Percentiles rank a stretch among this genome's conserved stretches.
phyloP scores from a whole-genome alignment of 192 early-diverging fungal species.

The Anaeromyces robustus region DNA sequence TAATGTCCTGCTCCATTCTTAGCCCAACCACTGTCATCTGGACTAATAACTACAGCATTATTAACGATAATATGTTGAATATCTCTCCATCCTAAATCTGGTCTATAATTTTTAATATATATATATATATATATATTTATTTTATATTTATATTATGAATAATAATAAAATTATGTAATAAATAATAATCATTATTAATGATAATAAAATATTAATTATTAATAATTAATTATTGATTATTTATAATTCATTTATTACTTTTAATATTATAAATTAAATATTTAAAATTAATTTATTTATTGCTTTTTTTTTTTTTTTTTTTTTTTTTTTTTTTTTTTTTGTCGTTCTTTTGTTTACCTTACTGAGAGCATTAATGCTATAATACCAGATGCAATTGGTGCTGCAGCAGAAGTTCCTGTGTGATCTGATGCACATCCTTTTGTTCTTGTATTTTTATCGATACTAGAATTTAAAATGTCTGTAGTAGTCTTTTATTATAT shows the following conservation, averaged over 20 bases:
- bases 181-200: too few species aligned
- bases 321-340: too few species aligned
- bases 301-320: too few species aligned
- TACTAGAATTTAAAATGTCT: not conserved
- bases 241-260: too few species aligned
- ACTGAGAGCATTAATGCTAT: slow-evolving; percentile 64
- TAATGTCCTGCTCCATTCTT: slow-evolving; percentile 45
- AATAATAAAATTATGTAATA: too few species aligned
- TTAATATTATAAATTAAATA: too few species aligned
- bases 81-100: slow-evolving; percentile 93
- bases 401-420: slow-evolving; percentile 90
- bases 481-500: not conserved
- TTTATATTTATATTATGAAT: too few species aligned
- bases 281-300: too few species aligned
- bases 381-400: slow-evolving; percentile 80
- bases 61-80: slow-evolving; percentile 72
- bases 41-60: slow-evolving; percentile 55
- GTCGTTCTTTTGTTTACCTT: slow-evolving; percentile 21
- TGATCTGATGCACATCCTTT: slow-evolving; percentile 54
- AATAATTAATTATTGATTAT: too few species aligned
- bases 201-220: too few species aligned
- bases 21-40: slow-evolving; percentile 57
- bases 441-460: not conserved
- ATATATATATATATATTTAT: too few species aligned
- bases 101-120: slow-evolving; percentile 20